These are phyloP conservation scores for Aspergillus nidulans DNA, from an alignment of 495 filamentous ascomycete genomes.

Conservation along the genomic window DNA sequence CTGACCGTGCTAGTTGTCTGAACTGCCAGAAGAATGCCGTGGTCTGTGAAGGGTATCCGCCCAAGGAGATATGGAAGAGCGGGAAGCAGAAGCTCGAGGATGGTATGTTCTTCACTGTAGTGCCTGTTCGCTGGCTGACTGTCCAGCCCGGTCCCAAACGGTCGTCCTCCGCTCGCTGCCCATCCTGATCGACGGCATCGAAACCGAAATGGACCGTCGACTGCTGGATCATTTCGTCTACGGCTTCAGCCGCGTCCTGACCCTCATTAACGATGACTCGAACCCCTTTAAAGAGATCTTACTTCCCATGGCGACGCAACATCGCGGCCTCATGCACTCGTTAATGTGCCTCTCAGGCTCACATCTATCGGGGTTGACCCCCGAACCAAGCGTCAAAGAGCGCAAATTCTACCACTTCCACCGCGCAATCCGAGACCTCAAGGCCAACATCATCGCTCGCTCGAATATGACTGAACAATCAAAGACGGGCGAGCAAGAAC, in stretches of 20 bases:
- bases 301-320: constrained; percentile 76
- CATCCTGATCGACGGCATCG: constrained; percentile 76
- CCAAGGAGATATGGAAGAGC: constrained; percentile 81
- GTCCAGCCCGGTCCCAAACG: constrained; percentile 28
- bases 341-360: constrained; percentile 81
- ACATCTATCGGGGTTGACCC: constrained; percentile 58
- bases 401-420: constrained; percentile 48
- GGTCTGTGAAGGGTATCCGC: constrained; percentile 89
- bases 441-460: constrained; percentile 40
- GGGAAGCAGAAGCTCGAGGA: constrained; percentile 72
- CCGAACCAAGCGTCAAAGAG: constrained; percentile 40
- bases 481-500: constrained; percentile 19
- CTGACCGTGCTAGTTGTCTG: constrained; percentile 49
- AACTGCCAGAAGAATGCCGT: constrained; percentile 95
- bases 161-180: constrained; percentile 61
- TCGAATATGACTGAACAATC: constrained; percentile 14
- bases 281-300: constrained; percentile 90
- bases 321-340: constrained; percentile 88
- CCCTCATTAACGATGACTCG: constrained; percentile 75
- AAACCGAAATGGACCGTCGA: constrained; percentile 76
- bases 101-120: constrained; percentile 45
- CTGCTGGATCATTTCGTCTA: constrained; percentile 86
- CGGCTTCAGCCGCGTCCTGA: constrained; percentile 74
- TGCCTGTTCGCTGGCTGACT: constrained; percentile 7
- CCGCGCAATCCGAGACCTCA: constrained; percentile 41